phyloP scores from a whole-genome alignment of 1,284 basidiomycete species.

The Malassezia restricta region DNA sequence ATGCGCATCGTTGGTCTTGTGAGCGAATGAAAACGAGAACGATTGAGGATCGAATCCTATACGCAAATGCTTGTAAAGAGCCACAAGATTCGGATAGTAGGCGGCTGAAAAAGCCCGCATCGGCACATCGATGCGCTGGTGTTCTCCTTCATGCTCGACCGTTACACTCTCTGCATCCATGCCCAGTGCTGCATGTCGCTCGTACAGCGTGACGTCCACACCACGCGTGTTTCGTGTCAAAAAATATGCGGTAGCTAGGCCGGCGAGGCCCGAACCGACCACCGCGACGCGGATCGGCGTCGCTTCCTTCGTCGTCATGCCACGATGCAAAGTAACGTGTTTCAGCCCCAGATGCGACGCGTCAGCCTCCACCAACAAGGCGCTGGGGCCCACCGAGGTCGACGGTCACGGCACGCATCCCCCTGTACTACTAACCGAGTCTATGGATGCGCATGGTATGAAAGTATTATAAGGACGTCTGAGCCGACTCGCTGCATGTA shows the following conservation, averaged over 20 bases:
- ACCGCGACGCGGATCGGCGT: slow-evolving; percentile 54
- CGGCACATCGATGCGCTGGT: slow-evolving; percentile 34
- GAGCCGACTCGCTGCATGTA: too few species aligned
- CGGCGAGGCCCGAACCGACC: slow-evolving; percentile 75
- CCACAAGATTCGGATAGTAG: slow-evolving; percentile 39
- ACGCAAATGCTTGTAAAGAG: slow-evolving; percentile 26
- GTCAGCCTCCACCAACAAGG: too few species aligned
- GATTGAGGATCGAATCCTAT: slow-evolving; percentile 21
- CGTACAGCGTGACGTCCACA: slow-evolving; percentile 32
- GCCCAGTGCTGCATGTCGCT: slow-evolving; percentile 28
- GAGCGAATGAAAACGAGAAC: slow-evolving; percentile 35
- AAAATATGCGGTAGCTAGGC: slow-evolving; percentile 75
- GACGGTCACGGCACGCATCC: too few species aligned
- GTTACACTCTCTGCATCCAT: slow-evolving; percentile 39
- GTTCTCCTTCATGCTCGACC: slow-evolving; percentile 11
- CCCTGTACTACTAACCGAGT: too few species aligned
- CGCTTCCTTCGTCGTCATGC: too few species aligned
- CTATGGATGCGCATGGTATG: too few species aligned
- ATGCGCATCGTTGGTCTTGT: neutral
- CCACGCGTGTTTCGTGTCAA: slow-evolving; percentile 45
- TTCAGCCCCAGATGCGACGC: too few species aligned
- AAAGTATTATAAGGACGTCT: too few species aligned
- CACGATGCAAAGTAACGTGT: too few species aligned
- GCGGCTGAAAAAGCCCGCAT: slow-evolving; percentile 40
- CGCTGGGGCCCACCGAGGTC: too few species aligned